Conservation (phyloP, 805 yeast genomes). For the Suhomyces sp. region DNA sequence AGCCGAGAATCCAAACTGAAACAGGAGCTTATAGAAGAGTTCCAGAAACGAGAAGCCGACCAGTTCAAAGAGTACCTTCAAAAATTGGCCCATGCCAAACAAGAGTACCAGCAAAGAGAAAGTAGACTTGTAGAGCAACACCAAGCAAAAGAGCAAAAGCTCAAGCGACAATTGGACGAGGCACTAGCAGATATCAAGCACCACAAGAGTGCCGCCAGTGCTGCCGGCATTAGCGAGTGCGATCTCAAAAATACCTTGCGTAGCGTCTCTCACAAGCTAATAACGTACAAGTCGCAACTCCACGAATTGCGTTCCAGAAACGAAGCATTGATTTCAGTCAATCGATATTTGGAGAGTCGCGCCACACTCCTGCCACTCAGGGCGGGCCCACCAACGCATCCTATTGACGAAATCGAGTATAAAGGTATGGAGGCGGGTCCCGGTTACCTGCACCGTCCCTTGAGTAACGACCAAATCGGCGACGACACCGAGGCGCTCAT, state of each 20-base stretch:
- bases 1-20: background rate
- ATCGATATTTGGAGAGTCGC: background rate
- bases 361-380: background rate
- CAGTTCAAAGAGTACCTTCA: conserved; percentile 2
- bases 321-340: conserved; percentile 5
- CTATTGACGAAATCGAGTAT: background rate
- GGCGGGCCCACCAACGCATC: background rate
- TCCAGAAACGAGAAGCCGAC: conserved; percentile 4
- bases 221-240: background rate
- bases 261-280: conserved; percentile 5
- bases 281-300: conserved; percentile 7
- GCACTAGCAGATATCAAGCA: background rate
- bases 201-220: background rate
- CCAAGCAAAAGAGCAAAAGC: background rate
- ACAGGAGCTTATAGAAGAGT: conserved; percentile 5
- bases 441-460: background rate
- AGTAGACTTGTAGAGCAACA: background rate
- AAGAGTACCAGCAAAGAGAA: background rate
- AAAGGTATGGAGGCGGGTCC: background rate
- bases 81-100: background rate
- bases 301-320: conserved; percentile 5
- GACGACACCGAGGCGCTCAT: background rate
- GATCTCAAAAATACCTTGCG: conserved; percentile 3
- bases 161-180: background rate
- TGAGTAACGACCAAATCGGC: background rate